Evolutionary conservation across 2,329 filamentous ascomycete genomes (phyloP), one percentile per base, ranked within the genome.

Genomic region (Stagonosporopsis tanaceti): DNA sequence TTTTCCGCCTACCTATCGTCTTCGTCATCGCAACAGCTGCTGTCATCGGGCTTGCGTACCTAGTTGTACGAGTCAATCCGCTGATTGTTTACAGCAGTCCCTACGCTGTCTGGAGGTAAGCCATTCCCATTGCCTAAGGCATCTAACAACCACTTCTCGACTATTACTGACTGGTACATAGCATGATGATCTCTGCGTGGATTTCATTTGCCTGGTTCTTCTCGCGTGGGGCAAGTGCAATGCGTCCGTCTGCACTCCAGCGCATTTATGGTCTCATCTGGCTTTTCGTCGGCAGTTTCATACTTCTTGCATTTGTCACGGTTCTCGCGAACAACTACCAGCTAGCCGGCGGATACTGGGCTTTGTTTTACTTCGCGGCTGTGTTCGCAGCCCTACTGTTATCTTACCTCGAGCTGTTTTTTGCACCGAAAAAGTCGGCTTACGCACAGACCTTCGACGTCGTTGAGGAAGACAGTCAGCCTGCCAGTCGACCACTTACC

Each of bases 11-110:
- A 64, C 93, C 93, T 0, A 79, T 97, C 47, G 87, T 92, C 1
- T 81, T 97, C 38, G 70, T 84, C 20, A 81, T 92, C 32, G 84
- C 93, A 0, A 86, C 85, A 1, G 87, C 83, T 0, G 79, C 90
- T n/a, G 86, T 90, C 0, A 75, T 96, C 24, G 91, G 86, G 0
- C 81, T 92, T 17, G 89, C 91, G 1, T 90, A 90, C 65, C 77
- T 98, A 48, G 69, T 96, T 39, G 85, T 86, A 35, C 96, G 95
- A 75, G 79, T 94, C 71, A 98, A 98, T 71, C 93, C 94, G 1
- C 85, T 92, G 67, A 92, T 98, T 67, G 81, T 95, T n/a, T 95
- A 97, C 78, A 93, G 92, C 77, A 96, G 90, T 67, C 84, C 88
- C 45, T 98, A 95, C 73, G 84, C 91, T 5, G 89, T 97, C 70